These are phyloP conservation scores for Cutaneotrichosporon cyanovorans DNA, from an alignment of 1,284 basidiomycete genomes.

Conservation along the genomic window DNA sequence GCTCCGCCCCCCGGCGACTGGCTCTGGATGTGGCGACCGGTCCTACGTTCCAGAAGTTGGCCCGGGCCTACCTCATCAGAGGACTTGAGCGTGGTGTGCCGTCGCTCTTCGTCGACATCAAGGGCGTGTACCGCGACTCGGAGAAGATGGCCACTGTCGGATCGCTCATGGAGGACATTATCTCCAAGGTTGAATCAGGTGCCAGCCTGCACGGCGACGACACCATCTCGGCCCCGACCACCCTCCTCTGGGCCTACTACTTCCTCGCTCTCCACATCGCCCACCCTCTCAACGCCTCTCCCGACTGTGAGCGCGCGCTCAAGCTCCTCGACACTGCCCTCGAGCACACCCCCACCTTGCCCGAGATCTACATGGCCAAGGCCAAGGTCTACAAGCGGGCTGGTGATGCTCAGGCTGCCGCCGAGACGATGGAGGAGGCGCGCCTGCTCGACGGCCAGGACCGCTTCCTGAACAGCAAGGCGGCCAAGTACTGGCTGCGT, in stretches of 20 bases:
- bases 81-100: constrained; percentile 82
- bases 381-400: constrained; percentile 80
- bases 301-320: constrained; percentile 54
- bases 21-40: constrained; percentile 61
- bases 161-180: constrained; percentile 58
- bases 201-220: constrained; percentile 39
- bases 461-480: constrained; percentile 89
- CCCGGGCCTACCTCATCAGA: constrained; percentile 61
- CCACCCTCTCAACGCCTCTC: constrained; percentile 50
- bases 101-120: constrained; percentile 88
- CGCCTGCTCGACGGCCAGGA: constrained; percentile 87
- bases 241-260: constrained; percentile 91
- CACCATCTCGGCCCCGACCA: constrained; percentile 61
- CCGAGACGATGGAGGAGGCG: constrained; percentile 71
- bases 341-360: constrained; percentile 83
- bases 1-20: constrained; percentile 65
- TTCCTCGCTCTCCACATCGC: constrained; percentile 90
- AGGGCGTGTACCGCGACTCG: constrained; percentile 65
- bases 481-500: constrained; percentile 81
- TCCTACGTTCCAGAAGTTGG: constrained; percentile 60
- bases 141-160: constrained; percentile 63
- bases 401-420: constrained; percentile 72
- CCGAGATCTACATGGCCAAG: constrained; percentile 79
- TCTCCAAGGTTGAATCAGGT: constrained; percentile 39
- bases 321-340: constrained; percentile 60